A percentile compares a stretch with the other conserved stretches of the same genome.
phyloP scores from a whole-genome alignment of 352 stramenopile genomes.

The Plasmopara halstedii region DNA sequence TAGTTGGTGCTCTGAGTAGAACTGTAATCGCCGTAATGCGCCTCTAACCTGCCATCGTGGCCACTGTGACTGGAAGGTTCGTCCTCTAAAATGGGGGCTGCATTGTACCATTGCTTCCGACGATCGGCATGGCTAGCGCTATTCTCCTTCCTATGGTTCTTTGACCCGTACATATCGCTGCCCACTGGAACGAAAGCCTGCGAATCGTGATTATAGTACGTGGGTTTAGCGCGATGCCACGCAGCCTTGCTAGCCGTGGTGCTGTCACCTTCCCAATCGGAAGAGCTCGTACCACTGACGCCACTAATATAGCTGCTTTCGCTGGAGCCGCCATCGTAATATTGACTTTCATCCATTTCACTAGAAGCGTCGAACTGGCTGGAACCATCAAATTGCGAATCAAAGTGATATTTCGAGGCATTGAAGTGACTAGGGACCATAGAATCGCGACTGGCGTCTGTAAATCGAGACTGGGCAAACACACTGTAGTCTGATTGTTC shows the following conservation, averaged over 20 bases:
- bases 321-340: conserved; percentile 17
- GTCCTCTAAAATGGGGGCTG: conserved; percentile 27
- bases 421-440: conserved; percentile 20
- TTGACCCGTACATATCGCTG: conserved; percentile 32
- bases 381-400: conserved; percentile 16
- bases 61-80: conserved; percentile 12
- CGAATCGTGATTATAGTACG: conserved; percentile 23
- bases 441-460: conserved; percentile 32
- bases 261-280: conserved; percentile 24
- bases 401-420: conserved; percentile 15
- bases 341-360: conserved; percentile 30
- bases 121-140: conserved; percentile 27
- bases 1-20: conserved; percentile 3
- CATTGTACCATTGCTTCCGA: conserved; percentile 36
- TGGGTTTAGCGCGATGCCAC: conserved; percentile 23
- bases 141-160: conserved; percentile 16
- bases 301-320: conserved; percentile 26
- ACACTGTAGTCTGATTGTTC: conserved; percentile 49
- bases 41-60: conserved; percentile 10
- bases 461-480: conserved; percentile 50
- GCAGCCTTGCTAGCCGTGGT: conserved; percentile 17
- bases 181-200: conserved; percentile 14
- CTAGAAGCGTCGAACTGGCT: conserved; percentile 17
- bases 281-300: conserved; percentile 27
- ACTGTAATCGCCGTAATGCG: conserved; percentile 8